Conservation (phyloP, 1,139 yeast species). For the Nadsonia commutata region DNA sequence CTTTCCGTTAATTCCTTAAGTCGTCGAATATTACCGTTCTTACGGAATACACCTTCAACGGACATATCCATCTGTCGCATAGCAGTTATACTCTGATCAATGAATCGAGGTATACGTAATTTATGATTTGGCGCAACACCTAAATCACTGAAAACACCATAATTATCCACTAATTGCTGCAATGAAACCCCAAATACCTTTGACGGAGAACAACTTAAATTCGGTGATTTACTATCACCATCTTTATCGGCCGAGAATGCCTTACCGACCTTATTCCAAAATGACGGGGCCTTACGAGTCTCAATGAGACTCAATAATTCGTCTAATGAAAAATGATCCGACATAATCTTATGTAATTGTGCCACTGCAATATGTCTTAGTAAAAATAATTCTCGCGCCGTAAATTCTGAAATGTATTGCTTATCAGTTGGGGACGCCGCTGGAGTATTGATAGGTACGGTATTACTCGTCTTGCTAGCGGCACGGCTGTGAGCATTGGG, state of each 20-base stretch:
- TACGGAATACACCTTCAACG: constrained; percentile 90
- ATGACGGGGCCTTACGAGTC: constrained; percentile 30
- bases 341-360: constrained; percentile 32
- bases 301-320: constrained; percentile 44
- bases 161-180: constrained; percentile 52
- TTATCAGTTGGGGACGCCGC: not conserved
- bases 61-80: constrained; percentile 90
- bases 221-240: constrained; percentile 13
- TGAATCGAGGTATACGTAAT: constrained; percentile 66
- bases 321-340: constrained; percentile 30
- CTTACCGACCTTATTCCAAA: constrained; percentile 63
- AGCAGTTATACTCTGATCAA: constrained; percentile 75
- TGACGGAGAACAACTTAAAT: not conserved
- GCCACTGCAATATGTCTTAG: constrained; percentile 57
- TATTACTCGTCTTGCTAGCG: no score
- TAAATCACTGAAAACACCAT: constrained; percentile 74
- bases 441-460: constrained; percentile 1
- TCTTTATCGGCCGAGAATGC: constrained; percentile 25
- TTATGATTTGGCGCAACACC: constrained; percentile 65
- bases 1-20: constrained; percentile 60
- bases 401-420: constrained; percentile 63
- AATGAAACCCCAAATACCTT: constrained; percentile 70
- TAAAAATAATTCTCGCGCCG: constrained; percentile 42
- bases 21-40: constrained; percentile 86
- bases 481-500: no score